phyloP scores from a whole-genome alignment of 2,329 filamentous ascomycete genomes.

The Fusarium nematophilum region DNA sequence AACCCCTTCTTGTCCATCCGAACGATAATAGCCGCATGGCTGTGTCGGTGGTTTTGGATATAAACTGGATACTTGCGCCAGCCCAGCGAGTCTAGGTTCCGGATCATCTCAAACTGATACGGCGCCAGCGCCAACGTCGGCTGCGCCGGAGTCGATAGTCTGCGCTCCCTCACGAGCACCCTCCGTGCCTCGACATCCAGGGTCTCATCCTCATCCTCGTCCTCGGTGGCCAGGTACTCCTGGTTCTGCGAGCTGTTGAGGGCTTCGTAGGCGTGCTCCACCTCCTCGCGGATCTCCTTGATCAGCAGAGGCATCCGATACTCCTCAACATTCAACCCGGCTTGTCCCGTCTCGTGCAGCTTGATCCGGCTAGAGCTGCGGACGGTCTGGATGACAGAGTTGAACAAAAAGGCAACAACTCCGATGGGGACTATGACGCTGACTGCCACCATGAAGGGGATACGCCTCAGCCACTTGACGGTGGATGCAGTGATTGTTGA shows the following conservation, averaged over 20 bases:
- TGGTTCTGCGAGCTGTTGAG: constrained; percentile 76
- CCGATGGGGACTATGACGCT: constrained; percentile 79
- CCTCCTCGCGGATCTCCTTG: constrained; percentile 78
- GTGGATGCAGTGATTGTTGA: constrained; percentile 48
- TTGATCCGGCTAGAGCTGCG: constrained; percentile 80
- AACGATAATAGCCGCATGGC: constrained; percentile 91
- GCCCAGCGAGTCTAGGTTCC: constrained; percentile 74
- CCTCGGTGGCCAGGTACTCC: constrained; percentile 74
- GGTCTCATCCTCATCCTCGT: constrained; percentile 54
- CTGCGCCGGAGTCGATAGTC: constrained; percentile 58
- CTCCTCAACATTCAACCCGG: constrained; percentile 73
- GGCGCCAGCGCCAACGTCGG: constrained; percentile 82
- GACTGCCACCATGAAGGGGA: constrained; percentile 75
- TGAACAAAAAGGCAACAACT: constrained; percentile 76
- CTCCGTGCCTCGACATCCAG: constrained; percentile 54
- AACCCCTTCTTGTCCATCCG: constrained; percentile 75
- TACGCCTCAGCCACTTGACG: constrained; percentile 56
- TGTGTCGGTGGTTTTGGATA: constrained; percentile 82
- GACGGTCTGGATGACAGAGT: constrained; percentile 80
- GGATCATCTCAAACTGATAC: constrained; percentile 87
- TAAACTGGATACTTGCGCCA: constrained; percentile 77
- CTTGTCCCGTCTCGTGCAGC: constrained; percentile 77
- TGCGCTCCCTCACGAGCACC: constrained; percentile 55
- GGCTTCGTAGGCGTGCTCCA: constrained; percentile 82
- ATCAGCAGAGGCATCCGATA: constrained; percentile 83